phyloP scores from a whole-genome alignment of 306 rosid genomes.

The Glycine latifolia region DNA sequence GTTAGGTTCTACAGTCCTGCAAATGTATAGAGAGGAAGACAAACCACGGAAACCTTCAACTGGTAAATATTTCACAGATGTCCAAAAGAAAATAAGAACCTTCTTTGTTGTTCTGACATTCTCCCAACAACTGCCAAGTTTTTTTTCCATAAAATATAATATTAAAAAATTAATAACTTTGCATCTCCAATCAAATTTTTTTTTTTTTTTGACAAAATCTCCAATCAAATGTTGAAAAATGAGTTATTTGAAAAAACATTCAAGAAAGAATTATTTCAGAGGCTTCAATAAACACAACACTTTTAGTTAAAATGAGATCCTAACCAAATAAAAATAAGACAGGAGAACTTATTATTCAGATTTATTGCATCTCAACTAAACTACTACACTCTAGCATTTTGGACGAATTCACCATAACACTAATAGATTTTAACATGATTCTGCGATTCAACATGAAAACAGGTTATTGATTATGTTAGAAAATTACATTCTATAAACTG shows the following conservation, averaged over 20 bases:
- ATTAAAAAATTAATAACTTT: constrained; percentile 22
- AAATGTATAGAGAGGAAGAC: constrained; percentile 70
- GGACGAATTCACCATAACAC: neutral
- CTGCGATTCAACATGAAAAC: neutral
- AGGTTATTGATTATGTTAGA: neutral
- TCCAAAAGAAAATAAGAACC: constrained; percentile 91
- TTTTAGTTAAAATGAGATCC: neutral
- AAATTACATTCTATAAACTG: neutral
- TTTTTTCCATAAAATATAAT: constrained; percentile 20
- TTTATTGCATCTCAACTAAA: constrained; percentile 4
- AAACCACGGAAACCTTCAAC: constrained; percentile 87
- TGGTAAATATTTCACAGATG: constrained; percentile 89
- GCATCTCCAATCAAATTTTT: constrained; percentile 1
- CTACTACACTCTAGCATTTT: neutral
- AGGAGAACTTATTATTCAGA: constrained; percentile 5
- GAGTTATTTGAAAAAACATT: neutral
- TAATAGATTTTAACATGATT: neutral
- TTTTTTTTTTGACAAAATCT: neutral
- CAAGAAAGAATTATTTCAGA: neutral
- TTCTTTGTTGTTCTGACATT: constrained; percentile 79
- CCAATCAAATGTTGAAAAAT: constrained; percentile 3
- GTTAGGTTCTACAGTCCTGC: constrained; percentile 57
- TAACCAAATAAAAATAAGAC: neutral
- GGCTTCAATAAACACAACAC: neutral
- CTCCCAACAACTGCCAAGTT: constrained; percentile 66